A percentile compares a stretch with the other conserved stretches of the same genome.
Conservation (phyloP, 1,284 basidiomycete genomes). For the Phylloporus sp. region DNA sequence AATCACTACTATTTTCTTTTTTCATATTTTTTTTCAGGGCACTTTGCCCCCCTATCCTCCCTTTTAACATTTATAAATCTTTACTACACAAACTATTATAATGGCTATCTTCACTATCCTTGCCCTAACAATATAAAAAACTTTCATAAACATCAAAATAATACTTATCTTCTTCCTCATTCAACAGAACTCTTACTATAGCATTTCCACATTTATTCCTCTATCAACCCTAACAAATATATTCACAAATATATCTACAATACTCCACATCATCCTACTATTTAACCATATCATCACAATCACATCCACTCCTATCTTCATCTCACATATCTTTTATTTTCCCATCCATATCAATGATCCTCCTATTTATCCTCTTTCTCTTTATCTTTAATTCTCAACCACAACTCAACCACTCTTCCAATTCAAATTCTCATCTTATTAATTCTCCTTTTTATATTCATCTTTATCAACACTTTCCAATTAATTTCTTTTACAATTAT, state of each 20-base stretch:
- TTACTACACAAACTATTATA: background rate
- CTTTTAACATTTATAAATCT: too few relatives aligned
- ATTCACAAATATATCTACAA: slow-evolving; percentile 43
- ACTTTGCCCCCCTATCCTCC: too few relatives aligned
- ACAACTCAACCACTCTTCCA: slow-evolving; percentile 30
- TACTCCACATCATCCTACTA: slow-evolving; percentile 38
- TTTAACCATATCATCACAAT: slow-evolving; percentile 13
- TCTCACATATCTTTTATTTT: too few relatives aligned
- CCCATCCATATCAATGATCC: slow-evolving; percentile 24
- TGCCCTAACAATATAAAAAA: background rate
- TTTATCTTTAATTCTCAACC: slow-evolving; percentile 9
- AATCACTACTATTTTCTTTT: too few relatives aligned
- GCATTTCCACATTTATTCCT: slow-evolving; percentile 41
- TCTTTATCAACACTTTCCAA: slow-evolving; percentile 48
- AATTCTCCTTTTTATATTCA: slow-evolving; percentile 31
- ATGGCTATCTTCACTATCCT: background rate
- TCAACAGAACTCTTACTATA: slow-evolving; percentile 4
- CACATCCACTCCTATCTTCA: too few relatives aligned
- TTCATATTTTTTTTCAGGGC: too few relatives aligned
- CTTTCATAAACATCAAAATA: background rate
- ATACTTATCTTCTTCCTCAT: background rate
- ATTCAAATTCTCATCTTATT: slow-evolving; percentile 30
- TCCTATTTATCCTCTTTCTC: slow-evolving; percentile 10
- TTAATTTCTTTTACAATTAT: slow-evolving; percentile 27
- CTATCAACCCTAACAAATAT: slow-evolving; percentile 43